Conservation (phyloP, 1,284 basidiomycete genomes). For the Puccinia coronata region DNA sequence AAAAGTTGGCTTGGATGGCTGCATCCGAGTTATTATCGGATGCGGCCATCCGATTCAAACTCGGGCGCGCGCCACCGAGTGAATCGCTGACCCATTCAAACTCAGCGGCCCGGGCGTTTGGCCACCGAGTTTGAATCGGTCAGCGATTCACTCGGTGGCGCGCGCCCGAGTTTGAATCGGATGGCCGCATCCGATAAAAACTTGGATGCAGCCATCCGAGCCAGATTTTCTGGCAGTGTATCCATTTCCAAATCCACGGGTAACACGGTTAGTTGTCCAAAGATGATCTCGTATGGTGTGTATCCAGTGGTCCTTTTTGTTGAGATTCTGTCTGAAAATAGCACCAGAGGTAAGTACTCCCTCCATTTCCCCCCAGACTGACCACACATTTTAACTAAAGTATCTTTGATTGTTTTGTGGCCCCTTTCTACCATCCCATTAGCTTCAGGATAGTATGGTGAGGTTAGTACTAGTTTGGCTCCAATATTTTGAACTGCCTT, state of each 20-base stretch:
- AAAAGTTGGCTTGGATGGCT: too few species aligned
- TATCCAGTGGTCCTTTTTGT: slow-evolving; percentile 3
- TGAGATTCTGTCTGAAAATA: slow-evolving; percentile 2
- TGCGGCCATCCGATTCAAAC: too few species aligned
- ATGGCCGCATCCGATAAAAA: too few species aligned
- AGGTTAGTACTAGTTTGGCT: neutral
- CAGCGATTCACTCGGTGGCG: too few species aligned
- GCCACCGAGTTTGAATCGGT: too few species aligned
- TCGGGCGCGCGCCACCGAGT: too few species aligned
- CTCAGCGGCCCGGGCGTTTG: too few species aligned
- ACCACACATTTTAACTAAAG: neutral
- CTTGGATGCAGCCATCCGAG: too few species aligned
- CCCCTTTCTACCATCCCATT: slow-evolving; percentile 24
- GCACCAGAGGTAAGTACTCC: slow-evolving; percentile 1
- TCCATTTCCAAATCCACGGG: slow-evolving; percentile 5
- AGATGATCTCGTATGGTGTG: neutral
- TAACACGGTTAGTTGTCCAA: neutral
- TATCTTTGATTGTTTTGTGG: slow-evolving; percentile 3
- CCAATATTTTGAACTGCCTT: neutral
- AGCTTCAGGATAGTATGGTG: slow-evolving; percentile 20
- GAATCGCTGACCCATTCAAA: too few species aligned
- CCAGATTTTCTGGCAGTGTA: too few species aligned
- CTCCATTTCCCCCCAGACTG: neutral
- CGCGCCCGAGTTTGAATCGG: too few species aligned
- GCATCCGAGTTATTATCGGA: too few species aligned